phyloP scores from a whole-genome alignment of 345 rosid genomes.

The Eucalyptus curtisii region DNA sequence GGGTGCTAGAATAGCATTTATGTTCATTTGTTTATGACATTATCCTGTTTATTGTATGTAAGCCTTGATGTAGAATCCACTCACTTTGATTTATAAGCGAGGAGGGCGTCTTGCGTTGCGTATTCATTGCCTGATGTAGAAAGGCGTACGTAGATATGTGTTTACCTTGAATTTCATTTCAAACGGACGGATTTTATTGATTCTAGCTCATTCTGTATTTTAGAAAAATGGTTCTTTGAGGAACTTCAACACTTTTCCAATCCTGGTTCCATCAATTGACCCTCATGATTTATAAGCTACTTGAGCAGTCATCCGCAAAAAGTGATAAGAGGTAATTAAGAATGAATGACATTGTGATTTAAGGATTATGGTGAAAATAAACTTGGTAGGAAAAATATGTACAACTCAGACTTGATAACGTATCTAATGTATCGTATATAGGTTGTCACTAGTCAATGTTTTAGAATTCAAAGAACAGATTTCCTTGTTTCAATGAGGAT shows the following conservation, averaged over 20 bases:
- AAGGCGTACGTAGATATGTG: not conserved
- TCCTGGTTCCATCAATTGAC: not conserved
- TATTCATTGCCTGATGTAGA: not conserved
- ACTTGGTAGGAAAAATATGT: not conserved
- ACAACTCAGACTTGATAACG: not conserved
- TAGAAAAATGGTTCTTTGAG: not conserved
- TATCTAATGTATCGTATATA: not conserved
- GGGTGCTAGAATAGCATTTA: not conserved
- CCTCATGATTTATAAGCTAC: not conserved
- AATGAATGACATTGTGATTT: not conserved
- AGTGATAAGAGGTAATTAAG: not conserved
- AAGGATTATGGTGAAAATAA: not conserved
- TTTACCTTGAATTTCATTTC: not conserved
- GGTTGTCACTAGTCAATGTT: not conserved
- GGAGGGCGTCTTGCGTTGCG: not conserved
- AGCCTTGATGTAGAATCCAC: not conserved
- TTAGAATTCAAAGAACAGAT: not conserved
- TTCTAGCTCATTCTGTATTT: not conserved
- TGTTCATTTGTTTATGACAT: not conserved
- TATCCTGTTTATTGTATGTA: not conserved
- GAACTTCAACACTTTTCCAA: not conserved
- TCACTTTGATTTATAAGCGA: not conserved
- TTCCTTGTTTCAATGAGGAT: not conserved
- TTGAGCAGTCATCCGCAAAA: not conserved
- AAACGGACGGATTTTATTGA: not conserved